phyloP scores from a whole-genome alignment of 1,284 basidiomycete genomes.

The Hymenochaete sp. region DNA sequence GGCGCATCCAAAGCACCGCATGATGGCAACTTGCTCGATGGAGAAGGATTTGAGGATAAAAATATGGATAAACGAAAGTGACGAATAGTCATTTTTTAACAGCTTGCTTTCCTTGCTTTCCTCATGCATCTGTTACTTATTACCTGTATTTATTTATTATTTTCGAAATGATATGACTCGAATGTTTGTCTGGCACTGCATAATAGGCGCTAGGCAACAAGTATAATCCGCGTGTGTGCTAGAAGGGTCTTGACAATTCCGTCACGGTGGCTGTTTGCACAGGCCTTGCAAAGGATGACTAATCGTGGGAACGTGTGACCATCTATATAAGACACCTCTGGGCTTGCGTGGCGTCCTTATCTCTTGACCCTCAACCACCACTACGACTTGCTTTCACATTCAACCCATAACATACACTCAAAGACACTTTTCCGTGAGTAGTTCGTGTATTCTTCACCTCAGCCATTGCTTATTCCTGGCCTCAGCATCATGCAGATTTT shows the following conservation, averaged over 20 bases:
- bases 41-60: constrained; percentile 78
- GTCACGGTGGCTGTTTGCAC: too few species aligned
- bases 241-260: not conserved
- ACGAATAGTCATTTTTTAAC: too few species aligned
- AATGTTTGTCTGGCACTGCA: too few species aligned
- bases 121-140: too few species aligned
- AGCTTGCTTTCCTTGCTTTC: too few species aligned
- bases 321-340: too few species aligned
- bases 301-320: too few species aligned
- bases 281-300: too few species aligned
- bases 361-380: constrained; percentile 1
- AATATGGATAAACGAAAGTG: constrained; percentile 57
- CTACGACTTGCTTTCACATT: not conserved
- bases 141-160: too few species aligned
- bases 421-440: constrained; percentile 23
- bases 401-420: constrained; percentile 61
- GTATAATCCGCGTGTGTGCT: too few species aligned
- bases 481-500: constrained; percentile 89
- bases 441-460: constrained; percentile 36
- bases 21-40: constrained; percentile 77
- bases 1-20: constrained; percentile 63
- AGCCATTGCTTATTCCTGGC: constrained; percentile 56
- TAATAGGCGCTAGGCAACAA: too few species aligned
- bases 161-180: too few species aligned
- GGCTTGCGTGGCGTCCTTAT: constrained; percentile 11